Percentiles rank a stretch among this genome's conserved stretches.
These are phyloP conservation scores for Schizochytrium sp. DNA, from an alignment of 108 stramenopile genomes.

Conservation along the genomic window DNA sequence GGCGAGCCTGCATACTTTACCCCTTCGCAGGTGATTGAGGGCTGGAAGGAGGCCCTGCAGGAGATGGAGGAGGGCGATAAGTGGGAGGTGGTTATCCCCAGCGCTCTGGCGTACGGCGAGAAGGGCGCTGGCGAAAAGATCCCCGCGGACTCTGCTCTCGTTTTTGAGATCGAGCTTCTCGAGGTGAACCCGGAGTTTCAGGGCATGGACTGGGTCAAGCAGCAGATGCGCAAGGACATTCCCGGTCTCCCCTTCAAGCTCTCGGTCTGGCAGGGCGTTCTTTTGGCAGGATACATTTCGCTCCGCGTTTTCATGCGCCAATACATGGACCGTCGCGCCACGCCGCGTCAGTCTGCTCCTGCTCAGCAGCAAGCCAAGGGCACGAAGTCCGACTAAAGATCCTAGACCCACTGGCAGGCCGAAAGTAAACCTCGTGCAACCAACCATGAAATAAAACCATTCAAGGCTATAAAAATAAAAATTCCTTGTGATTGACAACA, in stretches of 20 bases:
- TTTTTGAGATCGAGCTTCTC: not conserved
- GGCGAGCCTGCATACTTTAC: not conserved
- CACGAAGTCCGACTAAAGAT: too few species aligned
- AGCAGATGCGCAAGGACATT: not conserved
- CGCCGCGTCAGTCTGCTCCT: not conserved
- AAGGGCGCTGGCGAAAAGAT: not conserved
- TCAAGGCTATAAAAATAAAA: too few species aligned
- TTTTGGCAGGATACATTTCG: not conserved
- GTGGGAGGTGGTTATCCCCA: constrained; percentile 13
- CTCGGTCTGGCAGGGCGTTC: not conserved
- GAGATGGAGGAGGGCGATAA: not conserved
- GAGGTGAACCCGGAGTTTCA: not conserved
- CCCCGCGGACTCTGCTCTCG: not conserved
- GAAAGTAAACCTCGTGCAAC: too few species aligned
- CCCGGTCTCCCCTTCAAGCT: not conserved
- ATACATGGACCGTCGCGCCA: not conserved
- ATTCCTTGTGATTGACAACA: too few species aligned
- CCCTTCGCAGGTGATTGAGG: not conserved
- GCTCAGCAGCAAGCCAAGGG: too few species aligned
- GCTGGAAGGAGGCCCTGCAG: not conserved
- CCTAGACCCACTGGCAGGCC: too few species aligned
- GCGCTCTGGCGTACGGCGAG: not conserved
- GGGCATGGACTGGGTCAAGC: not conserved
- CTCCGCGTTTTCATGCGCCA: not conserved
- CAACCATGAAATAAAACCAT: too few species aligned